Evolutionary conservation across 345 rosid genomes (phyloP).

Genomic region (Eucalyptus leucophloia): DNA sequence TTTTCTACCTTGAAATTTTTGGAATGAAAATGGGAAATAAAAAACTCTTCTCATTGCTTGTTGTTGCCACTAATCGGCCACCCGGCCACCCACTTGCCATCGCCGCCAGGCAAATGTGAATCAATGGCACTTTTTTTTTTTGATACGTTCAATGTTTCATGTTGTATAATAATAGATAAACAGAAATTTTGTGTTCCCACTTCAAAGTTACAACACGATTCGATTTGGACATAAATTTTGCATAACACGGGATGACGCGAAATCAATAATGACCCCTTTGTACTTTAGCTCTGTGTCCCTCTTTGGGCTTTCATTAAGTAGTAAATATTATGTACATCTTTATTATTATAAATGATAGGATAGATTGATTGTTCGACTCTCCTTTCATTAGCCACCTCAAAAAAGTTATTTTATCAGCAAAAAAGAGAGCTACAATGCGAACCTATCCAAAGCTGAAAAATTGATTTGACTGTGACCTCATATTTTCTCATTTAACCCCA

Average conservation of each 20-base stretch:
- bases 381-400: background rate
- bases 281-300: background rate
- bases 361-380: background rate
- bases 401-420: background rate
- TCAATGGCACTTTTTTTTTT: background rate
- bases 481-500: background rate
- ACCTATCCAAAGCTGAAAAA: background rate
- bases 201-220: background rate
- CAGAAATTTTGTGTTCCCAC: background rate
- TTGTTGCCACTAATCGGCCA: no score
- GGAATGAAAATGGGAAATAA: no score
- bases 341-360: no score
- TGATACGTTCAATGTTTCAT: background rate
- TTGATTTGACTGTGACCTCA: background rate
- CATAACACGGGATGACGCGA: background rate
- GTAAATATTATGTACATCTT: background rate
- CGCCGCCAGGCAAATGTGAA: background rate
- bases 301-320: background rate
- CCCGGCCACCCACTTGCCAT: no score
- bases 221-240: background rate
- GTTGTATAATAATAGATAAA: background rate
- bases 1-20: no score
- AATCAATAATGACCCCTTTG: background rate
- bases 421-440: background rate
- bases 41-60: rapidly evolving